Evolutionary conservation across 225 moss, liverwort and hornwort genomes (phyloP).

Genomic region (Anthoceros angustus): DNA sequence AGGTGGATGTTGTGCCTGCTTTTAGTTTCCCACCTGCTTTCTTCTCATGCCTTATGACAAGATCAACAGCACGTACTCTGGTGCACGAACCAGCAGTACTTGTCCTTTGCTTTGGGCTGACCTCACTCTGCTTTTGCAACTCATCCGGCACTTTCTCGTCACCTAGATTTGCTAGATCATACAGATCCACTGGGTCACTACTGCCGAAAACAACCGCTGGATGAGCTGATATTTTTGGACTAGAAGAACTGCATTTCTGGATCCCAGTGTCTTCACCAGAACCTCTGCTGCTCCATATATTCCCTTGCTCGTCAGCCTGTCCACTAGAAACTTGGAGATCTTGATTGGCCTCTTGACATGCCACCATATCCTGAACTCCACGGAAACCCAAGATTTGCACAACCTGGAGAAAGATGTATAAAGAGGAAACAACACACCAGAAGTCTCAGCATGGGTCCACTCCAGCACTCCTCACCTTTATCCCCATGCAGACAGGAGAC

Average conservation of each 20-base stretch:
- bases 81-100: background rate
- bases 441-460: too few species aligned
- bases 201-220: slow-evolving; percentile 76
- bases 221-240: slow-evolving; percentile 23
- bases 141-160: background rate
- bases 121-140: background rate
- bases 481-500: too few species aligned
- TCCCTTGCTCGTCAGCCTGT: slow-evolving; percentile 13
- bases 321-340: slow-evolving; percentile 27
- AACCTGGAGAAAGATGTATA: slow-evolving; percentile 25
- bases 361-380: slow-evolving; percentile 59
- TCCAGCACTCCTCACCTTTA: too few species aligned
- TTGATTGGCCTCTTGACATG: slow-evolving; percentile 58
- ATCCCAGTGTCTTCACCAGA: slow-evolving; percentile 7
- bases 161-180: slow-evolving; percentile 15
- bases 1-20: background rate
- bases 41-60: background rate
- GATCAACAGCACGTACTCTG: background rate
- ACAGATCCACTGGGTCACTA: slow-evolving; percentile 75
- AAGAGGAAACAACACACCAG: background rate
- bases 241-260: slow-evolving; percentile 10
- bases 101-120: background rate
- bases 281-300: slow-evolving; percentile 10
- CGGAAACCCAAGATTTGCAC: slow-evolving; percentile 60
- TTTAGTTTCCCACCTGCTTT: background rate